phyloP scores from a whole-genome alignment of 1,284 basidiomycete species.

The Entoloma clypeatum region DNA sequence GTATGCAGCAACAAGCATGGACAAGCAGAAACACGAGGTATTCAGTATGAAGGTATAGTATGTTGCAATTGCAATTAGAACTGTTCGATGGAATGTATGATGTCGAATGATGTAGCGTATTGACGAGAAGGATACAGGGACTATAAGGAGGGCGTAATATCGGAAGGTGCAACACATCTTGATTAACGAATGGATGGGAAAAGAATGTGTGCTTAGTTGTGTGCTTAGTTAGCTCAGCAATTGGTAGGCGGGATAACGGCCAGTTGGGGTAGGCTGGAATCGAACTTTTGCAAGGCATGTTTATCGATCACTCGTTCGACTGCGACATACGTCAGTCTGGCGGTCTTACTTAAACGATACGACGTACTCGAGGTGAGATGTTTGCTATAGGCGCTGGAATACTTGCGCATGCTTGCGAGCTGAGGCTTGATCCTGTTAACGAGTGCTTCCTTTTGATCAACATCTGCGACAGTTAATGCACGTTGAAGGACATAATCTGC shows the following conservation, averaged over 20 bases:
- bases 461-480: conserved; percentile 66
- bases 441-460: conserved; percentile 65
- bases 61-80: conserved; percentile 9
- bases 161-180: too few species aligned
- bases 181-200: too few species aligned
- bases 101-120: conserved; percentile 7
- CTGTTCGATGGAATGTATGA: conserved; percentile 7
- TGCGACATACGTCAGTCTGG: conserved; percentile 25
- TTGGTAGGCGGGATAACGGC: conserved; percentile 7
- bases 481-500: conserved; percentile 81
- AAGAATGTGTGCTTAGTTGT: too few species aligned
- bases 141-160: conserved; percentile 22
- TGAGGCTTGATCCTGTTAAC: conserved; percentile 63
- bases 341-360: conserved; percentile 9
- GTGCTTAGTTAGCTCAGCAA: too few species aligned
- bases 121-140: conserved; percentile 14
- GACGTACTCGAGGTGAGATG: conserved; percentile 74
- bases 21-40: too few species aligned
- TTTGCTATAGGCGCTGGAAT: conserved; percentile 71
- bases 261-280: conserved; percentile 13
- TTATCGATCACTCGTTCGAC: conserved; percentile 68
- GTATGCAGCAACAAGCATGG: too few species aligned
- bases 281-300: conserved; percentile 23
- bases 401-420: conserved; percentile 65
- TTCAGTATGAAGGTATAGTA: too few species aligned